phyloP scores from a whole-genome alignment of 1,139 yeast species.

The Hyphopichia khmerensis region DNA sequence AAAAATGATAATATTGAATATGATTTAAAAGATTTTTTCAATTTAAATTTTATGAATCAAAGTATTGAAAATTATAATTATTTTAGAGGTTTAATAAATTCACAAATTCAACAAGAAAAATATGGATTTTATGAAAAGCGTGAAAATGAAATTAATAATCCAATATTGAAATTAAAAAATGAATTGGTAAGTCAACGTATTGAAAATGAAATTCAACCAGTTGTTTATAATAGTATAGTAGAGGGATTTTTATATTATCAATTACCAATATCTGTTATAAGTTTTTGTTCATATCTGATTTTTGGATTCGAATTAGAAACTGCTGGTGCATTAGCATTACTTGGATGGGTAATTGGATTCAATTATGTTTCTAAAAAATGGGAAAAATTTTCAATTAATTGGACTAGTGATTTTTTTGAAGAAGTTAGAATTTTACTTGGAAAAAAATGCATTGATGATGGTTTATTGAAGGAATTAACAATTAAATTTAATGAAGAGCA shows the following conservation, averaged over 20 bases:
- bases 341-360: constrained; percentile 48
- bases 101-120: constrained; percentile 25
- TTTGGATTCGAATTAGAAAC: constrained; percentile 36
- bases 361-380: constrained; percentile 42
- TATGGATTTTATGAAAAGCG: constrained; percentile 14
- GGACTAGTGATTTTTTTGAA: constrained; percentile 35
- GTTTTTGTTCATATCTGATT: constrained; percentile 31
- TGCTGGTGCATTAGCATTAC: constrained; percentile 31
- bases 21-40: constrained; percentile 41
- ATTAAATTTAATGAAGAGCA: constrained; percentile 21
- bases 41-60: constrained; percentile 33
- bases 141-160: constrained; percentile 20
- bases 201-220: constrained; percentile 37
- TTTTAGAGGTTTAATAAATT: constrained; percentile 36
- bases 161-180: constrained; percentile 31
- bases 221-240: constrained; percentile 29
- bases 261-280: constrained; percentile 35
- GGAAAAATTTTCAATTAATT: constrained; percentile 27
- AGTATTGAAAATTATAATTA: constrained; percentile 42
- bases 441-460: constrained; percentile 38
- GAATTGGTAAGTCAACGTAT: constrained; percentile 27
- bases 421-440: constrained; percentile 36
- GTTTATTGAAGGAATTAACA: constrained; percentile 35
- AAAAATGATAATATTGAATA: constrained; percentile 49
- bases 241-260: constrained; percentile 38